Percentiles rank a stretch among this genome's conserved stretches.
Evolutionary conservation across 805 yeast genomes (phyloP).

Genomic region (Yarrowia sp.): DNA sequence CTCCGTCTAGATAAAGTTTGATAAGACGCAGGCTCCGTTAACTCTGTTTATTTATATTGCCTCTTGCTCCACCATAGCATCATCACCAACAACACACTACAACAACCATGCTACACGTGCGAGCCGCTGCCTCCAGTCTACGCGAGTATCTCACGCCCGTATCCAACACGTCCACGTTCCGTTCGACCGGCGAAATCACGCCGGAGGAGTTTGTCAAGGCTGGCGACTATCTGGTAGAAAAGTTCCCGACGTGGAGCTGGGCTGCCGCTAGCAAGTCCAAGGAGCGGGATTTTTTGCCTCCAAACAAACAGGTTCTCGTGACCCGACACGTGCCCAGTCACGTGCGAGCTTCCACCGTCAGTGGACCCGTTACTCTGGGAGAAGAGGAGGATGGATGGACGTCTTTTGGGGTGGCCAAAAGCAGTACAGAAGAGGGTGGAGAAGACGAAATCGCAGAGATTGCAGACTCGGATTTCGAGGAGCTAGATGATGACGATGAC

Average conservation of each 20-base stretch:
- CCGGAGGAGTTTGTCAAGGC: conserved; percentile 95
- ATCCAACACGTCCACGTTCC: conserved; percentile 78
- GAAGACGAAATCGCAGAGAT: conserved; percentile 33
- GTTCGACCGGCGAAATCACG: conserved; percentile 83
- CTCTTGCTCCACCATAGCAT: neutral
- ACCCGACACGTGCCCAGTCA: conserved; percentile 87
- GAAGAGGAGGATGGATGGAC: conserved; percentile 44
- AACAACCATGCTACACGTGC: conserved; percentile 10
- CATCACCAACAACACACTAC: neutral
- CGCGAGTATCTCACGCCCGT: conserved; percentile 94
- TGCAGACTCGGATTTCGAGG: conserved; percentile 32
- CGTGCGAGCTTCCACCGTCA: conserved; percentile 48
- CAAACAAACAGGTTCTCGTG: conserved; percentile 80
- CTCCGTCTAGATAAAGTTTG: conserved; percentile 1
- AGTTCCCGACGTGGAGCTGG: conserved; percentile 99
- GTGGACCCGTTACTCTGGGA: conserved; percentile 38
- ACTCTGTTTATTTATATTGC: conserved; percentile 11
- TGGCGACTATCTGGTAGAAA: conserved; percentile 86
- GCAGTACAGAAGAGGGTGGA: neutral
- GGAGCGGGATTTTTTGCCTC: conserved; percentile 70
- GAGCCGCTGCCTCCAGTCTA: conserved; percentile 38
- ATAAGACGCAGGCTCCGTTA: conserved; percentile 2
- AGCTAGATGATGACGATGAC: conserved; percentile 31
- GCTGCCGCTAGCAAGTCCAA: conserved; percentile 53
- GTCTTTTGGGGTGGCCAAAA: neutral